phyloP scores from a whole-genome alignment of 129 eudicot species.

The Calendula officinalis region DNA sequence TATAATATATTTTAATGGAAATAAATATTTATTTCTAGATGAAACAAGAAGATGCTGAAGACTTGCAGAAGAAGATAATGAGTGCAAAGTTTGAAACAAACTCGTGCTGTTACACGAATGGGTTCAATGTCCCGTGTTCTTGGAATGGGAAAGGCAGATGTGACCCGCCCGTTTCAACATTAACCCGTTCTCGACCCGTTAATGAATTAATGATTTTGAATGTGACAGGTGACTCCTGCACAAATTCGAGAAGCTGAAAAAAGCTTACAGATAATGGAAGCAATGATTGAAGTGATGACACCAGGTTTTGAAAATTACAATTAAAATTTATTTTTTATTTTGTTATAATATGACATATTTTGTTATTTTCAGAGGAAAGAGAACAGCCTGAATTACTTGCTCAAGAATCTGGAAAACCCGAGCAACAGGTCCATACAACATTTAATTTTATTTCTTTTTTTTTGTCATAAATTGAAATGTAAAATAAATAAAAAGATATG shows the following conservation, averaged over 20 bases:
- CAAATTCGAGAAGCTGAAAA: conserved; percentile 98
- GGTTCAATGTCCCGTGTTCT: conserved; percentile 96
- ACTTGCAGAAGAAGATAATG: conserved; percentile 89
- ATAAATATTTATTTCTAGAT: conserved; percentile 40
- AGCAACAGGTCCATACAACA: conserved; percentile 60
- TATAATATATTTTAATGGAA: background rate
- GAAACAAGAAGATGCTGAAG: conserved; percentile 96
- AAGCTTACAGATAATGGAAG: conserved; percentile 77
- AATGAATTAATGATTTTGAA: background rate
- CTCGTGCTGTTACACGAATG: conserved; percentile 89
- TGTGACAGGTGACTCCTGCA: conserved; percentile 80
- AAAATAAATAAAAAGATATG: background rate
- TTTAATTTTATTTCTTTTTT: background rate
- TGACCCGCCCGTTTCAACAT: background rate
- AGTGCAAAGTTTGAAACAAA: conserved; percentile 87
- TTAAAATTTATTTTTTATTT: background rate
- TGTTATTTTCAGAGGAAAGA: conserved; percentile 73
- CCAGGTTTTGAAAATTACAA: conserved; percentile 48
- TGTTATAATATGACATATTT: background rate
- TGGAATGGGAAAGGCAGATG: conserved; percentile 91
- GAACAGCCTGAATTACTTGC: conserved; percentile 94
- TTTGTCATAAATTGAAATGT: background rate
- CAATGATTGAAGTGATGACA: conserved; percentile 95
- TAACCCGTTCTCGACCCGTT: background rate
- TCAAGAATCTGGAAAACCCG: conserved; percentile 86